phyloP scores from a whole-genome alignment of 345 rosid genomes.

The Passiflora organensis region DNA sequence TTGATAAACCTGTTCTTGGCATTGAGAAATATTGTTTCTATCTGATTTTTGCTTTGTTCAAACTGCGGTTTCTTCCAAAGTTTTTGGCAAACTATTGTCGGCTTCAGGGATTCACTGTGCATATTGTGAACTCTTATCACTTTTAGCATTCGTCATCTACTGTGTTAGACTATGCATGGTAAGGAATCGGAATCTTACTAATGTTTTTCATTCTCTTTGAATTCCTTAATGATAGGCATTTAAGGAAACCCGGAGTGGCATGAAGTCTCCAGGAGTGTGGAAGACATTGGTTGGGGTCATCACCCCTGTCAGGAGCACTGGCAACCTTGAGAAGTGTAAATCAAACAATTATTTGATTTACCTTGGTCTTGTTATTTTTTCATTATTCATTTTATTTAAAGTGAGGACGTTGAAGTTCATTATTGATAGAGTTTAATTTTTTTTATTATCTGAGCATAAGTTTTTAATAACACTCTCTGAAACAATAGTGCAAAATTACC shows the following conservation, averaged over 20 bases:
- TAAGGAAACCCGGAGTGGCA: conserved; percentile 46
- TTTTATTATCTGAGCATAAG: not conserved
- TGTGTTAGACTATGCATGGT: too few relatives aligned
- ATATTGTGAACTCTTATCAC: too few relatives aligned
- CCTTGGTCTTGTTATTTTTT: not conserved
- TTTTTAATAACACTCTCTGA: not conserved
- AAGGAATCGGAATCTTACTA: too few relatives aligned
- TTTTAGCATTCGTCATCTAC: too few relatives aligned
- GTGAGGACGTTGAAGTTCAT: not conserved
- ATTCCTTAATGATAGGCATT: conserved; percentile 51
- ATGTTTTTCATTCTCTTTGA: not conserved
- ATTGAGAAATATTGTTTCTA: not conserved
- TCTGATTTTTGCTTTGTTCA: not conserved
- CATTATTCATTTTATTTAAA: not conserved
- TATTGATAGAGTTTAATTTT: not conserved
- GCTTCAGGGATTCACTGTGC: too few relatives aligned
- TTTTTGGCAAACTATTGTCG: not conserved
- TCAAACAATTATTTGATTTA: conserved; percentile 1
- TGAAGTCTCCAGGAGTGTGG: conserved; percentile 80
- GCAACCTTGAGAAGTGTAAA: conserved; percentile 57
- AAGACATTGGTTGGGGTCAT: conserved; percentile 60
- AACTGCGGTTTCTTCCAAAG: conserved; percentile 1
- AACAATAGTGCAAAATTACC: conserved; percentile 59
- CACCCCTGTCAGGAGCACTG: conserved; percentile 51
- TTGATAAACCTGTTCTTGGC: not conserved